Evolutionary conservation across 148 eudicot genomes (phyloP).

Genomic region (Talinum fruticosum): DNA sequence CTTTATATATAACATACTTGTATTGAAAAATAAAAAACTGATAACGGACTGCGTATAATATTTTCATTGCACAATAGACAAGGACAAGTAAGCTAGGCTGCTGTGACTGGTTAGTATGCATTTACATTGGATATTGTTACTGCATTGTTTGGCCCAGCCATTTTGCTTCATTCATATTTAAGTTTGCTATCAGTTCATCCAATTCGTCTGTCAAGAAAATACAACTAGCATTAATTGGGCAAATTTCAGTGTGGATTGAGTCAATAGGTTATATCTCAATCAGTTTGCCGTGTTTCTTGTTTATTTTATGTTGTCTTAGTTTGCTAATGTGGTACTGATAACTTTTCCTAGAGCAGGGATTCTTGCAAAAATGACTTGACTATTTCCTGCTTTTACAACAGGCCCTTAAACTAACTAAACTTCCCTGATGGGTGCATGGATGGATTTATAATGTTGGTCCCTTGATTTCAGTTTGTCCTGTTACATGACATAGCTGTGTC

Average conservation of each 20-base stretch:
- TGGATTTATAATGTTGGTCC: constrained; percentile 35
- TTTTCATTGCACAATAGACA: background rate
- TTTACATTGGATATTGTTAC: background rate
- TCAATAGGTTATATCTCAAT: background rate
- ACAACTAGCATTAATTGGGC: background rate
- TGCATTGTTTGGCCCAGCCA: background rate
- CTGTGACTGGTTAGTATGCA: background rate
- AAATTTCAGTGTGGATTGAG: background rate
- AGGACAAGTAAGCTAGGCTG: too few species aligned
- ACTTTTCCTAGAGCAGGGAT: too few species aligned
- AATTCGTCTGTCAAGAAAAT: background rate
- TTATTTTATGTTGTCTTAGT: background rate
- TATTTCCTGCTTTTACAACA: background rate
- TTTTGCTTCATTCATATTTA: background rate
- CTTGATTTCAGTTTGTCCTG: background rate
- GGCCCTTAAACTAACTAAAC: background rate
- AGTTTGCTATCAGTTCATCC: background rate
- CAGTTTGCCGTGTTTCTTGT: background rate
- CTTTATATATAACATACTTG: too few species aligned
- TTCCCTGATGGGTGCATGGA: background rate
- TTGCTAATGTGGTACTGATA: background rate
- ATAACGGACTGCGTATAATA: background rate
- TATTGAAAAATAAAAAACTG: too few species aligned
- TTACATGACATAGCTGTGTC: background rate
- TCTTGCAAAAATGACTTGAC: background rate